These are phyloP conservation scores for Epipyxis sp. DNA, from an alignment of 108 stramenopile genomes.

Conservation along the genomic window DNA sequence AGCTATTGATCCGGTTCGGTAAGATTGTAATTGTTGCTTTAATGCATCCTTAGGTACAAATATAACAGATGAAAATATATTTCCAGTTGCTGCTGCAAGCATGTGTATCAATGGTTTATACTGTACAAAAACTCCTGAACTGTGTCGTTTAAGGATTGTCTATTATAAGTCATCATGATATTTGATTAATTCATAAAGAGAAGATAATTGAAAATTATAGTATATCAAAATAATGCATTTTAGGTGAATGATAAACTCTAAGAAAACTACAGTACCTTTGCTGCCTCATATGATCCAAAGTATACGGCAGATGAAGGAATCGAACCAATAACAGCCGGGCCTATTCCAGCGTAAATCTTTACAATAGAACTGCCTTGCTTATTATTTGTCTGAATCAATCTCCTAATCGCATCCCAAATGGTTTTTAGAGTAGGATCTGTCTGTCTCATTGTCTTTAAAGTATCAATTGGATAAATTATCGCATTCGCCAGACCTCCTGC, in stretches of 20 bases:
- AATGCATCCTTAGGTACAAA: constrained; percentile 74
- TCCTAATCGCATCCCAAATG: neutral
- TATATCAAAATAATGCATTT: no score
- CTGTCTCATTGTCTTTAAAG: constrained; percentile 4
- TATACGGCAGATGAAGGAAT: constrained; percentile 72
- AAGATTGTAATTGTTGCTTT: constrained; percentile 64
- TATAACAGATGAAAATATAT: constrained; percentile 58
- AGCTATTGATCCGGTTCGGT: constrained; percentile 36
- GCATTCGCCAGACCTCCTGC: constrained; percentile 8
- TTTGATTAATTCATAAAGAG: no score
- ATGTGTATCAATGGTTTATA: constrained; percentile 53
- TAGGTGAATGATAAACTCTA: constrained; percentile 24
- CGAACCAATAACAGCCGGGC: constrained; percentile 60
- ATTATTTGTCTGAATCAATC: no score
- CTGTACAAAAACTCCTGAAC: no score
- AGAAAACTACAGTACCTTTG: constrained; percentile 53
- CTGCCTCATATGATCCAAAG: constrained; percentile 67
- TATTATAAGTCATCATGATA: neutral
- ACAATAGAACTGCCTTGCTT: constrained; percentile 4
- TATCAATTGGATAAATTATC: constrained; percentile 7
- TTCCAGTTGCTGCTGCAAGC: constrained; percentile 66
- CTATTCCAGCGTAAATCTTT: constrained; percentile 53
- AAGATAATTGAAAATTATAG: neutral
- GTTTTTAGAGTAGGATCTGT: neutral
- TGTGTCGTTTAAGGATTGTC: neutral